Evolutionary conservation across 345 rosid species (phyloP).

Genomic region (Populus pruinosa): DNA sequence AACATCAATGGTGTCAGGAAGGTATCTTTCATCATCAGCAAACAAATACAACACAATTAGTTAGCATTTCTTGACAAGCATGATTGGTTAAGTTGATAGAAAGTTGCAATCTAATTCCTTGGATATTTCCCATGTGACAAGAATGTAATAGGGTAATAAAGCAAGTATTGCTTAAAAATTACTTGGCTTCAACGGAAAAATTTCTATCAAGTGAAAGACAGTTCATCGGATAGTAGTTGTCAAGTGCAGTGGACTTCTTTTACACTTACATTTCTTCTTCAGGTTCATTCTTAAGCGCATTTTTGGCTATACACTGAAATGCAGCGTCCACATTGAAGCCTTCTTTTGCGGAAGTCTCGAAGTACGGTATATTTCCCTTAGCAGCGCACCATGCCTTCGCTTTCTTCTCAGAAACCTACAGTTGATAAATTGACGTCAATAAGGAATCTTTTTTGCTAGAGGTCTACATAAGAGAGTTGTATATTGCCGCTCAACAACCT

Average conservation of each 20-base stretch:
- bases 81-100: background rate
- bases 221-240: background rate
- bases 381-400: conserved; percentile 96
- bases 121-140: background rate
- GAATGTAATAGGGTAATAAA: background rate
- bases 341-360: conserved; percentile 91
- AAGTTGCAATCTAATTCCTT: background rate
- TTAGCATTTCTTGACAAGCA: background rate
- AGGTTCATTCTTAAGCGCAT: conserved; percentile 85
- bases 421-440: background rate
- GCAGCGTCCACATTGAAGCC: conserved; percentile 87
- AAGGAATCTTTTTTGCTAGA: background rate
- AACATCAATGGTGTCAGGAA: conserved; percentile 75
- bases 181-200: background rate
- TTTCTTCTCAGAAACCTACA: conserved; percentile 85
- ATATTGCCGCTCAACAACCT: background rate
- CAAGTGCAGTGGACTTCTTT: background rate
- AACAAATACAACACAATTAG: conserved; percentile 3
- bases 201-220: background rate
- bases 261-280: conserved; percentile 78
- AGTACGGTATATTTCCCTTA: conserved; percentile 85
- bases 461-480: background rate
- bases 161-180: background rate
- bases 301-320: conserved; percentile 76
- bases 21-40: conserved; percentile 44